Conservation (phyloP, 2,329 filamentous ascomycete species). For the Orbilia ellipsospora region DNA sequence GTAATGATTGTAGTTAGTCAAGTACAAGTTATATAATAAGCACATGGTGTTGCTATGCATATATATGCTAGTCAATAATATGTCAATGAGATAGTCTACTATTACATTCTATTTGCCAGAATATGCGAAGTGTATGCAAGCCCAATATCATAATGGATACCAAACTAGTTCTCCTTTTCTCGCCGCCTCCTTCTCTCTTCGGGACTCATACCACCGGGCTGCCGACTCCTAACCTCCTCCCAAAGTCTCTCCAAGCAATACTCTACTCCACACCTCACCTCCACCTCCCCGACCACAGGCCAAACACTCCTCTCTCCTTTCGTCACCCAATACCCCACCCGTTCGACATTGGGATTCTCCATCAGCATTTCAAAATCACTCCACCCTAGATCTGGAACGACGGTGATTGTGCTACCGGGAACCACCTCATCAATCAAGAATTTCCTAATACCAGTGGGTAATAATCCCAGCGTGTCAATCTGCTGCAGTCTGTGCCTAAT, state of each 20-base stretch:
- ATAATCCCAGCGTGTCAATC: slow-evolving; percentile 78
- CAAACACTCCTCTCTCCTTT: slow-evolving; percentile 88
- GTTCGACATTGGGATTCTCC: slow-evolving; percentile 81
- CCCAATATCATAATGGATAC: neutral
- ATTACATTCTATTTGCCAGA: too few species aligned
- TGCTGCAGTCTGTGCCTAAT: slow-evolving; percentile 83
- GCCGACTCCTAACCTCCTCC: slow-evolving; percentile 74
- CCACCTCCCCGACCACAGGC: slow-evolving; percentile 85
- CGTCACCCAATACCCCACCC: slow-evolving; percentile 84
- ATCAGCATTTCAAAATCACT: slow-evolving; percentile 80
- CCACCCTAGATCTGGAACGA: slow-evolving; percentile 81
- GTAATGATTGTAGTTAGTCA: too few species aligned
- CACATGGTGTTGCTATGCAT: neutral
- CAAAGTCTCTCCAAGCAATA: slow-evolving; percentile 88
- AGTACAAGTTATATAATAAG: too few species aligned
- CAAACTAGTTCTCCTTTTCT: neutral
- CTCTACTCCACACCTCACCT: slow-evolving; percentile 84
- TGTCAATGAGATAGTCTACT: too few species aligned
- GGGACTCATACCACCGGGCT: slow-evolving; percentile 52
- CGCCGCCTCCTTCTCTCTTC: slow-evolving; percentile 35
- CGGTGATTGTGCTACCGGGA: slow-evolving; percentile 79
- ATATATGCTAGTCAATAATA: too few species aligned
- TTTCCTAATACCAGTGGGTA: slow-evolving; percentile 76
- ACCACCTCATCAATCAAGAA: slow-evolving; percentile 86
- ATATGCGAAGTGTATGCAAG: neutral